Conservation (phyloP, 768 basidiomycete genomes). For the Asterophora lycoperdoides region DNA sequence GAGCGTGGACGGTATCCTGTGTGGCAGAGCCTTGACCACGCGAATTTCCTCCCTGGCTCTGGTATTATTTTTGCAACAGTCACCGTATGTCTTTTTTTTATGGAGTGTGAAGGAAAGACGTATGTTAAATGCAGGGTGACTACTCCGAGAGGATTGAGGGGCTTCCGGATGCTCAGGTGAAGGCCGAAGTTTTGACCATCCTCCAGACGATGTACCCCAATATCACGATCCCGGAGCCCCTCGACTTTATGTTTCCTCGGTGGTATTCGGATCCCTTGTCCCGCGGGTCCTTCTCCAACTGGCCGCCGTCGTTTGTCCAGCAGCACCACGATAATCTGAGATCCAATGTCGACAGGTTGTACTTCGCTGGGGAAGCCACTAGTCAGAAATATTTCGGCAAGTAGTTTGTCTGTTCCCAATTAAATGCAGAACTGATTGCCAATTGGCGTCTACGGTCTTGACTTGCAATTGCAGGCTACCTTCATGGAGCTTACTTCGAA, state of each 20-base stretch:
- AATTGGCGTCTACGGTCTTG: no score
- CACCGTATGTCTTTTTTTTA: conserved; percentile 27
- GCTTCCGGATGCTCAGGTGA: conserved; percentile 41
- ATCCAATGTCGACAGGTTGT: conserved; percentile 50
- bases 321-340: conserved; percentile 53
- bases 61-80: conserved; percentile 53
- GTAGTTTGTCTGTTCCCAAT: conserved; percentile 10
- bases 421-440: no score
- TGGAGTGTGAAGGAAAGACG: background rate
- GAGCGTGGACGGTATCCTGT: conserved; percentile 61
- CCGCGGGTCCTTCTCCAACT: conserved; percentile 65
- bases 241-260: conserved; percentile 49
- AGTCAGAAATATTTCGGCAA: conserved; percentile 54
- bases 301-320: conserved; percentile 58
- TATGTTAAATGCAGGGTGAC: conserved; percentile 41
- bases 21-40: conserved; percentile 62
- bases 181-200: conserved; percentile 51
- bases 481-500: conserved; percentile 58
- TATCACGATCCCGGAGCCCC: conserved; percentile 48
- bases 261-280: conserved; percentile 54
- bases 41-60: conserved; percentile 55
- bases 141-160: conserved; percentile 56
- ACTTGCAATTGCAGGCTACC: conserved; percentile 42
- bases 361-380: conserved; percentile 63
- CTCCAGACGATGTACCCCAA: conserved; percentile 59